Conservation (phyloP, 495 filamentous ascomycete genomes). For the Barbatosphaeria neglecta region DNA sequence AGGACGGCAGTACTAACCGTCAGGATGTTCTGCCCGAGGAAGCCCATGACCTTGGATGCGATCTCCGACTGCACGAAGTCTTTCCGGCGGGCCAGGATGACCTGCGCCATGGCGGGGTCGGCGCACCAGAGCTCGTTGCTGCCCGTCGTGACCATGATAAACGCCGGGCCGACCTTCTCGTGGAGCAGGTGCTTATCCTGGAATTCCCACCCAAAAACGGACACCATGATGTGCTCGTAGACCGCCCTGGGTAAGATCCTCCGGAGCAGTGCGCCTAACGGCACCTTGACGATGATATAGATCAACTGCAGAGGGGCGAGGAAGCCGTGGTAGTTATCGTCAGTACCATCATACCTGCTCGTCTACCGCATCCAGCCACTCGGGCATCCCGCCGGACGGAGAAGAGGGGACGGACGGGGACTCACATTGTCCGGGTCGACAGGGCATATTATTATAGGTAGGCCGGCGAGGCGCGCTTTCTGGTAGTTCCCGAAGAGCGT, state of each 20-base stretch:
- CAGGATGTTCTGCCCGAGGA: slow-evolving; percentile 20
- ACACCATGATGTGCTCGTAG: slow-evolving; percentile 8
- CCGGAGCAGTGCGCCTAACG: slow-evolving; percentile 7
- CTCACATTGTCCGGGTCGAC: slow-evolving; percentile 4
- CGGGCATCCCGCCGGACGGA: too few species aligned
- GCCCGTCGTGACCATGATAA: slow-evolving; percentile 16
- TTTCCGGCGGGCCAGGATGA: slow-evolving; percentile 17
- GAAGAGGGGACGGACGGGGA: background rate
- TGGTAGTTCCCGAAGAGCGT: slow-evolving; percentile 7
- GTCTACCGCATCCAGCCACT: too few species aligned
- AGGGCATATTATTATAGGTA: slow-evolving; percentile 6
- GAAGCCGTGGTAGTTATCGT: too few species aligned
- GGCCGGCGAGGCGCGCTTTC: slow-evolving; percentile 2
- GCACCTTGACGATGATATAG: slow-evolving; percentile 11
- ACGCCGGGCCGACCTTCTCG: slow-evolving; percentile 10
- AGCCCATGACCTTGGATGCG: slow-evolving; percentile 12
- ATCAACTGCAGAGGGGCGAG: background rate
- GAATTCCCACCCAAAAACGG: slow-evolving; percentile 21
- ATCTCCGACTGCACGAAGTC: slow-evolving; percentile 16
- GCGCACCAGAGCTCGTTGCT: slow-evolving; percentile 14
- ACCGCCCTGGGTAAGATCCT: slow-evolving; percentile 11
- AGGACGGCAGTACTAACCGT: slow-evolving; percentile 6
- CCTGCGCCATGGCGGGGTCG: slow-evolving; percentile 10
- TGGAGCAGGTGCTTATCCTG: slow-evolving; percentile 5
- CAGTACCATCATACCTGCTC: too few species aligned